These are phyloP conservation scores for Candida xyloterini DNA, from an alignment of 805 yeast species.

Conservation along the genomic window DNA sequence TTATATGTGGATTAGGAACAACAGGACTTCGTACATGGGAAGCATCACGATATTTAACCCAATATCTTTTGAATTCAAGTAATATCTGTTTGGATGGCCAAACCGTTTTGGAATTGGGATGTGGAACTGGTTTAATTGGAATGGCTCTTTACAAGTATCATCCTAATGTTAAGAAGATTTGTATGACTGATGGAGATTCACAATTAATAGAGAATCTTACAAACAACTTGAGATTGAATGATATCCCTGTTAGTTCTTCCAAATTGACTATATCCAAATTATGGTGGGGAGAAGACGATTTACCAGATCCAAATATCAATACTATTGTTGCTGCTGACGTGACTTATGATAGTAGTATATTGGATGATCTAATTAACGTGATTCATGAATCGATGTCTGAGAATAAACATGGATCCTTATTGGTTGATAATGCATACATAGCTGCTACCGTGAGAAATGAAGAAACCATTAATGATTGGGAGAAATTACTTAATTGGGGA, in stretches of 20 bases:
- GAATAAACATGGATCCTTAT: slow-evolving; percentile 12
- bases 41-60: slow-evolving; percentile 69
- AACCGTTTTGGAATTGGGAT: slow-evolving; percentile 68
- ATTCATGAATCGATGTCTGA: slow-evolving; percentile 37
- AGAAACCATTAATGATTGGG: slow-evolving; percentile 46
- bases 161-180: slow-evolving; percentile 25
- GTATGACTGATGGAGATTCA: slow-evolving; percentile 68
- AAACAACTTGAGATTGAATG: slow-evolving; percentile 46
- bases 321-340: slow-evolving; percentile 81
- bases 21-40: slow-evolving; percentile 95
- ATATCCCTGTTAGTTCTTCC: slow-evolving; percentile 13
- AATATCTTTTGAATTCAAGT: slow-evolving; percentile 38
- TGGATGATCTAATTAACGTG: slow-evolving; percentile 53
- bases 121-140: slow-evolving; percentile 86
- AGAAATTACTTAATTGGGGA: slow-evolving; percentile 32
- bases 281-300: slow-evolving; percentile 57
- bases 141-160: slow-evolving; percentile 38
- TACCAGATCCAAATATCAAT: slow-evolving; percentile 41
- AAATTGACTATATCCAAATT: slow-evolving; percentile 37
- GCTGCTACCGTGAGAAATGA: slow-evolving; percentile 77
- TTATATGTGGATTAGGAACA: slow-evolving; percentile 73
- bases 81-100: slow-evolving; percentile 22
- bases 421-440: slow-evolving; percentile 35
- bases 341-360: slow-evolving; percentile 67
- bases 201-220: slow-evolving; percentile 47